A percentile compares a stretch with the other conserved stretches of the same genome.
Evolutionary conservation across 371 early-diverging fungal genomes (phyloP).

Genomic region (Saksenaea oblongispora): DNA sequence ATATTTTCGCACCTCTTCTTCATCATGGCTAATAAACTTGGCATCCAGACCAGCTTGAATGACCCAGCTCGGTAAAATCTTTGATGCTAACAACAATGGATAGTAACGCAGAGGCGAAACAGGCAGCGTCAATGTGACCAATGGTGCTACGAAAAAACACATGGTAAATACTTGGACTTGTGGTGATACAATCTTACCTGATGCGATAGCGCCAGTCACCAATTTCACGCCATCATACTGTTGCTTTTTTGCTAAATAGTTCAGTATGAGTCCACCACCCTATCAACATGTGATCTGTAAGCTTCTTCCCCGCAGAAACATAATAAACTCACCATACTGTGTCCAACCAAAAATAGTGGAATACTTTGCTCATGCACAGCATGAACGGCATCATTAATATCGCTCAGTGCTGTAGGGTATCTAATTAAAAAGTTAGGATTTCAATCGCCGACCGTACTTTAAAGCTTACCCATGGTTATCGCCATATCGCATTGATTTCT

Average conservation of each 20-base stretch:
- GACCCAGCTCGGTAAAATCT: conserved; percentile 48
- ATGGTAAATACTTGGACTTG: conserved; percentile 8
- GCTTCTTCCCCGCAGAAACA: background rate
- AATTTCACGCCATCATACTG: conserved; percentile 33
- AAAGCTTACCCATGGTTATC: conserved; percentile 49
- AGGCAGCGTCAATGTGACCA: conserved; percentile 37
- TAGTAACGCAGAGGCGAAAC: conserved; percentile 37
- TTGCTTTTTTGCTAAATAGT: conserved; percentile 49
- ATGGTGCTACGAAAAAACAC: conserved; percentile 19
- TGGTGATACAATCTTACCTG: conserved; percentile 17
- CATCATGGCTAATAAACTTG: conserved; percentile 48
- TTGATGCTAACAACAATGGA: conserved; percentile 30
- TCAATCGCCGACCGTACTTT: background rate
- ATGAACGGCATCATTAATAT: conserved; percentile 58
- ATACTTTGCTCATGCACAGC: conserved; percentile 36
- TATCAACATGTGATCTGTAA: conserved; percentile 6
- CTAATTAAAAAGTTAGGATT: conserved; percentile 10
- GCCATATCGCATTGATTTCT: conserved; percentile 51
- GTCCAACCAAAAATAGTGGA: conserved; percentile 66
- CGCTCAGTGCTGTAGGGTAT: conserved; percentile 39
- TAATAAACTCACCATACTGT: conserved; percentile 53
- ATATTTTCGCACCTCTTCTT: conserved; percentile 46
- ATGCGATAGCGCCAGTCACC: conserved; percentile 54
- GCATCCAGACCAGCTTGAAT: conserved; percentile 43
- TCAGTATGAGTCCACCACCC: conserved; percentile 61